Conservation (phyloP, 352 stramenopile genomes). For the Pythium utonaiense region DNA sequence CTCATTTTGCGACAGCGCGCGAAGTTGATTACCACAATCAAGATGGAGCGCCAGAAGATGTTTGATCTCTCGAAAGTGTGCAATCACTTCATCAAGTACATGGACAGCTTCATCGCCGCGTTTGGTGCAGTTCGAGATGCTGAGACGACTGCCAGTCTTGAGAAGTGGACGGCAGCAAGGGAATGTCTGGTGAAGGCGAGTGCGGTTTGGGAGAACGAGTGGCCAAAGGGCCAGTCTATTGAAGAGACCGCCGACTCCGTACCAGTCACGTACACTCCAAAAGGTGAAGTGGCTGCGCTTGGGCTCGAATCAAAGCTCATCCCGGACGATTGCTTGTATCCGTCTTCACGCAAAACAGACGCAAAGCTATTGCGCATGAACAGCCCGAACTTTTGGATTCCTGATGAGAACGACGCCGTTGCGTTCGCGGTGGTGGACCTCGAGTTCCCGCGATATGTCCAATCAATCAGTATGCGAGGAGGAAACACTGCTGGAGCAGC, state of each 20-base stretch:
- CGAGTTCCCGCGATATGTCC: slow-evolving; percentile 60
- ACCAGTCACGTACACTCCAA: slow-evolving; percentile 32
- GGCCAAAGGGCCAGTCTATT: slow-evolving; percentile 20
- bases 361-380: slow-evolving; percentile 62
- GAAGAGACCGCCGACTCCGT: slow-evolving; percentile 14
- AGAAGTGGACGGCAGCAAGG: slow-evolving; percentile 39
- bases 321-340: slow-evolving; percentile 48
- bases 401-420: slow-evolving; percentile 43
- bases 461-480: slow-evolving; percentile 58
- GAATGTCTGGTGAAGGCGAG: slow-evolving; percentile 26
- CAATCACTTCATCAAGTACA: slow-evolving; percentile 51
- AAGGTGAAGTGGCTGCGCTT: slow-evolving; percentile 47
- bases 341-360: slow-evolving; percentile 54
- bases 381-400: slow-evolving; percentile 51
- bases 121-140: neutral
- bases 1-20: slow-evolving; percentile 62
- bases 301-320: slow-evolving; percentile 62
- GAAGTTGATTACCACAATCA: slow-evolving; percentile 48
- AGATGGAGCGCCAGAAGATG: slow-evolving; percentile 59
- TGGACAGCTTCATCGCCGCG: slow-evolving; percentile 27
- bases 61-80: slow-evolving; percentile 54
- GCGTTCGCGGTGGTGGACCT: slow-evolving; percentile 70
- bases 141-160: slow-evolving; percentile 4
- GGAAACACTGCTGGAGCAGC: slow-evolving; percentile 28
- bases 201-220: slow-evolving; percentile 37